Percentiles rank a stretch among this genome's conserved stretches.
Evolutionary conservation across 1,139 yeast genomes (phyloP).

Genomic region (Nakaseomyces nivariensis): DNA sequence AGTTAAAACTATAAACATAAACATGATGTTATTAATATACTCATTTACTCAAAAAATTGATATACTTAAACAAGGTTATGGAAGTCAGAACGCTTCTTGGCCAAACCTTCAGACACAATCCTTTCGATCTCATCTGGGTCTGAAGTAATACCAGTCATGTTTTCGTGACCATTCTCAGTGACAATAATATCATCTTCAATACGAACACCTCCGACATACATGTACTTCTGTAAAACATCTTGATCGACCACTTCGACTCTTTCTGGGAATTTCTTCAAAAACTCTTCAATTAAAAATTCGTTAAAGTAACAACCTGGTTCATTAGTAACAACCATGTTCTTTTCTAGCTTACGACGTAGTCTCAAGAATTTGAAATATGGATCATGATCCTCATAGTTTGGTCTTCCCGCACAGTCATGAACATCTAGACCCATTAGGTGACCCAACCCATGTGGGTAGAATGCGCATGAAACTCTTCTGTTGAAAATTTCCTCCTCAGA

Average conservation of each 20-base stretch:
- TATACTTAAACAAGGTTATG: slow-evolving; percentile 31
- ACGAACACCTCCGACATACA: slow-evolving; percentile 91
- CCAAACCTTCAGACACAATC: slow-evolving; percentile 63
- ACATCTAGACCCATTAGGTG: slow-evolving; percentile 91
- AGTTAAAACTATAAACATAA: too few relatives aligned
- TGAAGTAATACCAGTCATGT: slow-evolving; percentile 71
- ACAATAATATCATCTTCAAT: slow-evolving; percentile 88
- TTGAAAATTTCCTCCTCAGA: slow-evolving; percentile 57
- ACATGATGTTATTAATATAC: not conserved
- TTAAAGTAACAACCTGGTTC: slow-evolving; percentile 95
- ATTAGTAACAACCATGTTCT: slow-evolving; percentile 82
- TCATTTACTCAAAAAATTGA: not conserved
- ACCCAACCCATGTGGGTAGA: slow-evolving; percentile 93
- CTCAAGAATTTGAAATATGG: slow-evolving; percentile 68
- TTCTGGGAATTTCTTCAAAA: slow-evolving; percentile 42
- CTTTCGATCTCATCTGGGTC: slow-evolving; percentile 73
- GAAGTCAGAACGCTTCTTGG: slow-evolving; percentile 53
- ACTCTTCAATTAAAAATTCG: slow-evolving; percentile 63
- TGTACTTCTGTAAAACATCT: slow-evolving; percentile 62
- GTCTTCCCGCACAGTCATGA: slow-evolving; percentile 86
- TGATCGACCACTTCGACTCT: slow-evolving; percentile 53
- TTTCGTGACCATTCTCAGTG: slow-evolving; percentile 67
- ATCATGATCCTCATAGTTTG: slow-evolving; percentile 77
- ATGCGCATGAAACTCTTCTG: slow-evolving; percentile 62
- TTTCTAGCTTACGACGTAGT: slow-evolving; percentile 59